phyloP scores from a whole-genome alignment of 176 grass and related monocot species.

The Leersia perrieri region DNA sequence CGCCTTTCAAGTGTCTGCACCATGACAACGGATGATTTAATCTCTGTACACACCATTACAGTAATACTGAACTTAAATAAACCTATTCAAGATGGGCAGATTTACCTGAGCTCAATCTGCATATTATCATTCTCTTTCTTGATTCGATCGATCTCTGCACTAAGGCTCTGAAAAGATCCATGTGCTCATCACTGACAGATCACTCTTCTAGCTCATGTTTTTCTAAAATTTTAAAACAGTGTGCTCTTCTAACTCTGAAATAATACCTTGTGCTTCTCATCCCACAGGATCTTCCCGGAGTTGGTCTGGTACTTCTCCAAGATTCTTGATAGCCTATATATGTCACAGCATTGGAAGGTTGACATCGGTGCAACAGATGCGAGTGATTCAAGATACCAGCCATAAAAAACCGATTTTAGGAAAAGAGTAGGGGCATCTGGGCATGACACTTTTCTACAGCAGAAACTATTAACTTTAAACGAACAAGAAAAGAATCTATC shows the following conservation, averaged over 20 bases:
- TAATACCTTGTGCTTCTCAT: slow-evolving; percentile 93
- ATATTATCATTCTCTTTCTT: slow-evolving; percentile 98
- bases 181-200: background rate
- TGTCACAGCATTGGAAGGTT: slow-evolving; percentile 4
- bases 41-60: background rate
- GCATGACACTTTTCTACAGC: background rate
- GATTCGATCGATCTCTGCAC: slow-evolving; percentile 79
- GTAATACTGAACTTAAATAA: background rate
- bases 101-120: slow-evolving; percentile 92
- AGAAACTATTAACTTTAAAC: background rate
- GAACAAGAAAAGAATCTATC: background rate
- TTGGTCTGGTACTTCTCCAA: slow-evolving; percentile 97
- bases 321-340: slow-evolving; percentile 61
- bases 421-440: background rate
- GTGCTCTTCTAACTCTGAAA: background rate
- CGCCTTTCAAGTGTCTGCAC: slow-evolving; percentile 83
- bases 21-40: background rate
- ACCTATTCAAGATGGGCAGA: background rate
- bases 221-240: background rate
- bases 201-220: background rate
- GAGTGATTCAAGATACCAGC: background rate
- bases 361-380: background rate
- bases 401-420: background rate
- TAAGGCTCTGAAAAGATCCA: slow-evolving; percentile 61
- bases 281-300: slow-evolving; percentile 90